Conservation (phyloP, 805 yeast genomes). For the Metschnikowia reukaufii region DNA sequence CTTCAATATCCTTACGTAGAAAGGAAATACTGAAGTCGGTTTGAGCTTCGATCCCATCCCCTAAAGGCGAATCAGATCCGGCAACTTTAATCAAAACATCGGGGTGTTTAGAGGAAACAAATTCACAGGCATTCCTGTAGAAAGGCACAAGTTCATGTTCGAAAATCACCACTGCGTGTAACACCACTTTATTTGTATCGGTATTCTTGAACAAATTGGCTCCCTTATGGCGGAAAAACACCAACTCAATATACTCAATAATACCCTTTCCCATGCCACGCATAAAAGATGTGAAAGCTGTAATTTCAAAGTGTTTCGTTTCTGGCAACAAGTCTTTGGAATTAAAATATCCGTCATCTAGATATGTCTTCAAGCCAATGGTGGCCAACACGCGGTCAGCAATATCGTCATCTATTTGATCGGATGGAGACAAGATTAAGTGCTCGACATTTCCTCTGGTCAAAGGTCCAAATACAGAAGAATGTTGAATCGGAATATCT, state of each 20-base stretch:
- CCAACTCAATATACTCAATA: slow-evolving; percentile 25
- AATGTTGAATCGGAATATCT: slow-evolving; percentile 28
- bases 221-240: slow-evolving; percentile 12
- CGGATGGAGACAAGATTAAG: slow-evolving; percentile 20
- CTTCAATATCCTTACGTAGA: slow-evolving; percentile 24
- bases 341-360: slow-evolving; percentile 4
- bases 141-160: slow-evolving; percentile 51
- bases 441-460: slow-evolving; percentile 17
- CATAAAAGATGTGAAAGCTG: slow-evolving; percentile 53
- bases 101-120: slow-evolving; percentile 24
- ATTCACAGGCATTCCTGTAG: slow-evolving; percentile 44
- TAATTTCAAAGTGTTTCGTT: slow-evolving; percentile 39
- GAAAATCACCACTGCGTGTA: slow-evolving; percentile 44
- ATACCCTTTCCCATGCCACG: slow-evolving; percentile 37
- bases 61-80: slow-evolving; percentile 27
- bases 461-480: slow-evolving; percentile 23
- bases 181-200: slow-evolving; percentile 21
- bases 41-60: slow-evolving; percentile 38
- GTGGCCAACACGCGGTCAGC: slow-evolving; percentile 29
- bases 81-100: slow-evolving; percentile 16
- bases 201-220: slow-evolving; percentile 3
- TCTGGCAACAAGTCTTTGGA: not conserved
- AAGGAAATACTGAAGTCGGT: slow-evolving; percentile 44
- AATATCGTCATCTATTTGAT: slow-evolving; percentile 17
- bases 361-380: slow-evolving; percentile 21